Evolutionary conservation across 805 yeast genomes (phyloP).

Genomic region (Ogataea salicorniae): DNA sequence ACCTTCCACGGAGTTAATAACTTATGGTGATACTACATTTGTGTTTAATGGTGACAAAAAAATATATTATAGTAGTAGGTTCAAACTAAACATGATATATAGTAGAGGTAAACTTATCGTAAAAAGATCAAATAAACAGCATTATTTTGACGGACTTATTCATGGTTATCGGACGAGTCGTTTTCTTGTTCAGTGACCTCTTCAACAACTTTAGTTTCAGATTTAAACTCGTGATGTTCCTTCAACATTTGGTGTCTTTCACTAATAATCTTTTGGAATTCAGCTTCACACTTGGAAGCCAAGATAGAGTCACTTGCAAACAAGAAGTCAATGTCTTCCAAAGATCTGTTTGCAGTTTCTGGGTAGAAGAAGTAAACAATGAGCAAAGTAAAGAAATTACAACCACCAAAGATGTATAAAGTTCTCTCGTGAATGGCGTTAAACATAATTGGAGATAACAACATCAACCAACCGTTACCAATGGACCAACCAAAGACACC

Average conservation of each 20-base stretch:
- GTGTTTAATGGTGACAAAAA: too few species aligned
- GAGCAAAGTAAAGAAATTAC: slow-evolving; percentile 25
- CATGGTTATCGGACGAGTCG: slow-evolving; percentile 1
- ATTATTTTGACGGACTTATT: too few species aligned
- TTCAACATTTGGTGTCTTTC: slow-evolving; percentile 4
- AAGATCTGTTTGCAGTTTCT: slow-evolving; percentile 40
- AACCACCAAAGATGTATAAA: slow-evolving; percentile 28
- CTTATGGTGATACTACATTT: too few species aligned
- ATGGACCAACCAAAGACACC: slow-evolving; percentile 28
- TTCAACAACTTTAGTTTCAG: slow-evolving; percentile 1
- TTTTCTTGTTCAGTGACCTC: neutral
- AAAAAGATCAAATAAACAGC: neutral
- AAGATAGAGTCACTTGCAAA: slow-evolving; percentile 9
- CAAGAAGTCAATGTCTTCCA: slow-evolving; percentile 33
- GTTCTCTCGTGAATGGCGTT: slow-evolving; percentile 26
- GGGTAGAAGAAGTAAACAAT: slow-evolving; percentile 37
- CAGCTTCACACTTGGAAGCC: slow-evolving; percentile 12
- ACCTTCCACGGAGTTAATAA: too few species aligned
- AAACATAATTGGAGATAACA: slow-evolving; percentile 30
- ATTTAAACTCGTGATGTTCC: neutral
- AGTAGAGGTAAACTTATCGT: neutral
- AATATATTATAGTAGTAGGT: too few species aligned
- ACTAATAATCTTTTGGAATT: slow-evolving; percentile 4
- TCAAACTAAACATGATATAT: too few species aligned
- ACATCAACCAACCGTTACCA: slow-evolving; percentile 33